Conservation (phyloP, 805 yeast genomes). For the Pichia deserticola region DNA sequence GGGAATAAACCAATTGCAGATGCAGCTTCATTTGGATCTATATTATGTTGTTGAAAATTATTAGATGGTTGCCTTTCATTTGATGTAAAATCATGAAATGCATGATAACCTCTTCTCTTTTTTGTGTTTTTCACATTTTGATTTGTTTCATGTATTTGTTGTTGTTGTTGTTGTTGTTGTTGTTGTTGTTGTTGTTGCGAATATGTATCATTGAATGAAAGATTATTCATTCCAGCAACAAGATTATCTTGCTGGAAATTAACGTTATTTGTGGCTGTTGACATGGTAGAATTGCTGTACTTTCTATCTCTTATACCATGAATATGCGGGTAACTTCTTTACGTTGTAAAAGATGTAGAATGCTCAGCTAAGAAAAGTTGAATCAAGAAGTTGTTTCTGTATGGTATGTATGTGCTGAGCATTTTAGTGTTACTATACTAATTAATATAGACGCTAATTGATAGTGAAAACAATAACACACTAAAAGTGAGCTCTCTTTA, state of each 20-base stretch:
- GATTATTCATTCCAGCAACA: constrained; percentile 11
- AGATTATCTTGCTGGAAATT: constrained; percentile 10
- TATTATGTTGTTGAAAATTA: constrained; percentile 1
- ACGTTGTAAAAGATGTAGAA: neutral
- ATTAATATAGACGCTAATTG: no score
- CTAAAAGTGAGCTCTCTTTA: no score
- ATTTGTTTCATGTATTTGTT: no score
- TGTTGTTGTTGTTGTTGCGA: neutral
- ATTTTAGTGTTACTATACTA: no score
- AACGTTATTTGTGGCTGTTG: neutral
- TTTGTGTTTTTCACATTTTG: neutral
- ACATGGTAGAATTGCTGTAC: neutral
- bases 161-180: neutral
- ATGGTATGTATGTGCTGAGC: no score
- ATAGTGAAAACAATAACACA: no score
- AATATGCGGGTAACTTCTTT: neutral
- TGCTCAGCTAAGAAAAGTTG: no score
- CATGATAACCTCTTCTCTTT: constrained; percentile 22
- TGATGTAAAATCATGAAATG: constrained; percentile 19
- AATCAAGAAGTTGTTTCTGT: no score
- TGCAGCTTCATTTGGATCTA: constrained; percentile 30
- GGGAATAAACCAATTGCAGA: constrained; percentile 21
- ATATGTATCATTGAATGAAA: constrained; percentile 4
- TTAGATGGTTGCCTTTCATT: neutral
- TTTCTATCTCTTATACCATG: no score